A percentile compares a stretch with the other conserved stretches of the same genome.
Conservation (phyloP, 805 yeast species). For the Grigorovia transvaalensis region DNA sequence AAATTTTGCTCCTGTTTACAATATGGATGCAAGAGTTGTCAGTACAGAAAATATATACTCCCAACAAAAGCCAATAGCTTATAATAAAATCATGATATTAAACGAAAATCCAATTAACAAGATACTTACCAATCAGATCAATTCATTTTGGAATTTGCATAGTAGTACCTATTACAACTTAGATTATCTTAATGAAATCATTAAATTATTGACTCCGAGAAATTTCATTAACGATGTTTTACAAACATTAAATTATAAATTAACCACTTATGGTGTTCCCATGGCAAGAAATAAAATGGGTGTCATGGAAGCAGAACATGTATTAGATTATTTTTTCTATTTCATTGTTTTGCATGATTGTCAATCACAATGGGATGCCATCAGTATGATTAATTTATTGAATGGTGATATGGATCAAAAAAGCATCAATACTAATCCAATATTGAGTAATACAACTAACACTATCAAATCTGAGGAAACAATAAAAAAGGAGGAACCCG, state of each 20-base stretch:
- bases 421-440: neutral
- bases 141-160: conserved; percentile 29
- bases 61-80: conserved; percentile 21
- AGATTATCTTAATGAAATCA: conserved; percentile 22
- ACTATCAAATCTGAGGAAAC: conserved; percentile 4
- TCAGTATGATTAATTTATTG: conserved; percentile 15
- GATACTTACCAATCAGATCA: conserved; percentile 26
- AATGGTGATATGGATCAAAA: conserved; percentile 8
- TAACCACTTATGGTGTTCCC: conserved; percentile 17
- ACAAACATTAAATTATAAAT: conserved; percentile 19
- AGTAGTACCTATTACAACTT: conserved; percentile 29
- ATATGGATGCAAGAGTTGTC: conserved; percentile 20
- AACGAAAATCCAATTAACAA: conserved; percentile 25
- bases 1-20: conserved; percentile 20
- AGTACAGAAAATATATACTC: conserved; percentile 17
- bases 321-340: conserved; percentile 22
- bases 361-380: conserved; percentile 15
- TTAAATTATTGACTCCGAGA: conserved; percentile 21
- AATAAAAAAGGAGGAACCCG: conserved; percentile 7
- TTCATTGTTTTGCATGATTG: conserved; percentile 25
- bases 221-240: conserved; percentile 21
- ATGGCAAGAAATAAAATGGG: conserved; percentile 16
- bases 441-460: neutral
- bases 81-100: conserved; percentile 16
- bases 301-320: conserved; percentile 17